Evolutionary conservation across 1,284 basidiomycete species (phyloP), one percentile per base, ranked within the genome.

Genomic region (Ustilago trichophora): DNA sequence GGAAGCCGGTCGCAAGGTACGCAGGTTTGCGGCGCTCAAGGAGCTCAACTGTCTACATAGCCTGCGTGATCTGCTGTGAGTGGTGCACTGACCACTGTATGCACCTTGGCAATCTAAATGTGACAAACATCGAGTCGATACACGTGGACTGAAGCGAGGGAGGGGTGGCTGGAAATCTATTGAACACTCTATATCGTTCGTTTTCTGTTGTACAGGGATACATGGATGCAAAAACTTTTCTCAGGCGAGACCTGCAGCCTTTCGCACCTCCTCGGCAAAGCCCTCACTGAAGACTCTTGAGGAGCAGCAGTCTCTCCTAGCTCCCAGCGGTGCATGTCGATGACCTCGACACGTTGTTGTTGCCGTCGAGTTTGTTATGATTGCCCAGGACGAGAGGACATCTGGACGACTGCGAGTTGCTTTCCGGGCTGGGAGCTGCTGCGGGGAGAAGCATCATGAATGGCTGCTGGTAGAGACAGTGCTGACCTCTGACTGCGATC

Each of bases 381-480:
- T 80, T 76, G 87, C 86, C 92, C 92, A 96, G n/a, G 83, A 80
- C 19, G 82, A 73, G 58, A 96, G 82, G 0, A 88, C 89, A 7
- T 87, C 83, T 43, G 49, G 40, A 6, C 83, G n/a, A 92, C 89
- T 29, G 85, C 84, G 51, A 84, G 82, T 21, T 87, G 86, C 32
- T 85, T 83, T 40, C 83, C 80, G 44, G 54, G 43, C 48, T 72
- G 27, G 49, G 67, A 35, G 65, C 47, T 2, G 69, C 69, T 5
- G 68, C 34, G 27, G 74, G 56, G 27, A 77, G 56, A 36, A 88
- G 83, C 86, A 92, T 91, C 85, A 90, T 88, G 75, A 93, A 92
- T 5, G 88, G 88, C 78, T 96, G 93, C 21, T 88, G 85, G 75
- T 92, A 90, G 50, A 97, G 15, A 87, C 87, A 10, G 72, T 77